Evolutionary conservation across 176 grass and related monocot species (phyloP).

Genomic region (Oryza brachyantha): DNA sequence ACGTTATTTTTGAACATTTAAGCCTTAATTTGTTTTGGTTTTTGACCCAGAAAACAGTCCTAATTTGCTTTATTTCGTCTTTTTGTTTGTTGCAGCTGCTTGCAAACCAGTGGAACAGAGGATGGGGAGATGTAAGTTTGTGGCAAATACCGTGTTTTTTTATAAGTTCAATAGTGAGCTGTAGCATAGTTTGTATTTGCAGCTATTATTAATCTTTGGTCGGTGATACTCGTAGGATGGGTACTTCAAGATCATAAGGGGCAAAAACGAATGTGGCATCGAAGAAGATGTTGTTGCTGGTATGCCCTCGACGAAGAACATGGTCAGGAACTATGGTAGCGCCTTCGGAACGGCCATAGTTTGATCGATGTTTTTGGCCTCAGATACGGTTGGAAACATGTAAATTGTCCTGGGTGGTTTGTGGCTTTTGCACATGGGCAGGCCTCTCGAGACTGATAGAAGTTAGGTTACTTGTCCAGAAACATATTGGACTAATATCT

Average conservation of each 20-base stretch:
- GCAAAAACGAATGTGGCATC: constrained; percentile 80
- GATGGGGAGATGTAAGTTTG: constrained; percentile 91
- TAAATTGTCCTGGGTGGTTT: background rate
- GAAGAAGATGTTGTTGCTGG: constrained; percentile 72
- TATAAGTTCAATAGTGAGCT: background rate
- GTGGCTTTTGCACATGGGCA: background rate
- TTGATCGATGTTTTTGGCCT: constrained; percentile 1
- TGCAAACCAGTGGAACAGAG: constrained; percentile 92
- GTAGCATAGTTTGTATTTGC: constrained; percentile 3
- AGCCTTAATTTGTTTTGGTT: background rate
- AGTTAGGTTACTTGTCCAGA: background rate
- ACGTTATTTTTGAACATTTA: background rate
- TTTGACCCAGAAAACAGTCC: no score
- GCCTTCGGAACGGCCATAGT: constrained; percentile 17
- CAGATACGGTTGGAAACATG: background rate
- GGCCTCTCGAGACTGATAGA: background rate
- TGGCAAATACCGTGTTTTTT: background rate
- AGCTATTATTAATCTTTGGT: background rate
- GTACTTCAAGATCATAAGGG: constrained; percentile 90
- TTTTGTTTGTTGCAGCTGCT: constrained; percentile 63
- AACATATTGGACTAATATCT: background rate
- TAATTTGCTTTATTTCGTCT: background rate
- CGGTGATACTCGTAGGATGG: constrained; percentile 54
- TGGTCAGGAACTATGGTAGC: constrained; percentile 13
- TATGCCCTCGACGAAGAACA: constrained; percentile 73